phyloP scores from a whole-genome alignment of 1,284 basidiomycete genomes.

The Ceratobasidium sp. region DNA sequence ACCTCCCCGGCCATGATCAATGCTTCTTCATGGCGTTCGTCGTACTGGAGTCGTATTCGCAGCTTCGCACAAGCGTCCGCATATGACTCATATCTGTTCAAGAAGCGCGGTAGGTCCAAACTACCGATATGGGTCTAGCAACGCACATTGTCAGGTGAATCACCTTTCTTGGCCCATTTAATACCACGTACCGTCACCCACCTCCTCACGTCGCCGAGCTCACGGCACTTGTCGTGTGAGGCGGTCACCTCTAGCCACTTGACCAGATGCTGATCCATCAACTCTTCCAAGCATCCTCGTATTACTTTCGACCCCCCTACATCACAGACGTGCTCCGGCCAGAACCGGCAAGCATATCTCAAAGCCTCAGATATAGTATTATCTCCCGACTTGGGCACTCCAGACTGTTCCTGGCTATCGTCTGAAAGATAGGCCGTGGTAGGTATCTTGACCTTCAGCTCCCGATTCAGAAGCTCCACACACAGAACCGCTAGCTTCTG shows the following conservation, averaged over 20 bases:
- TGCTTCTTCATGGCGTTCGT: no score
- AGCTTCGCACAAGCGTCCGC: no score
- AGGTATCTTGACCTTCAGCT: background rate
- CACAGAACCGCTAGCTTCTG: background rate
- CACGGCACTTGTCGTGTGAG: no score
- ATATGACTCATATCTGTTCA: no score
- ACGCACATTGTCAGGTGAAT: background rate
- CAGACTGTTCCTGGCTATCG: background rate
- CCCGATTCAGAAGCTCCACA: background rate
- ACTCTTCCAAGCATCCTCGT: background rate
- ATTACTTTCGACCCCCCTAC: background rate
- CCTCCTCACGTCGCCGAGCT: background rate
- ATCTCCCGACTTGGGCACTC: background rate
- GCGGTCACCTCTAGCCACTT: conserved; percentile 8
- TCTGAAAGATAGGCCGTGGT: background rate
- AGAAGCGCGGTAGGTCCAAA: no score
- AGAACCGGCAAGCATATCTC: conserved; percentile 13
- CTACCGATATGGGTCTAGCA: background rate
- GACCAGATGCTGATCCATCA: background rate
- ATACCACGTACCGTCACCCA: background rate
- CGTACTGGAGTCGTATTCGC: no score
- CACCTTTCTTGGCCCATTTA: no score
- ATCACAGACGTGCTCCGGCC: background rate
- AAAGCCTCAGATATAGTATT: background rate
- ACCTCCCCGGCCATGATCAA: no score